phyloP scores from a whole-genome alignment of 345 rosid species.

The Syzygium aqueum region DNA sequence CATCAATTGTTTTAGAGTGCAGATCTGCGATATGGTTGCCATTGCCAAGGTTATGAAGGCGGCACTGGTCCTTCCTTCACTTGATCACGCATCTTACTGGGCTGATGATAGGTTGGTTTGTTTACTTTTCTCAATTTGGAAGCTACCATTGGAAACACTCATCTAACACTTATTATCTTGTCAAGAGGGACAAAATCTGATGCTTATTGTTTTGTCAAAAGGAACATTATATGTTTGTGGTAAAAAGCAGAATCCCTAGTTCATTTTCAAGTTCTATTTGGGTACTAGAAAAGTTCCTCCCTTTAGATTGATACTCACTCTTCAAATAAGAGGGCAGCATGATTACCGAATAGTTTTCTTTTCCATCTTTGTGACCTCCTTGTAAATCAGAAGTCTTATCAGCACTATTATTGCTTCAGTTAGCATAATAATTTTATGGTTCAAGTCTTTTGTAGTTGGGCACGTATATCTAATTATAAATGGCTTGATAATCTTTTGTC shows the following conservation, averaged over 20 bases:
- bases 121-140: neutral
- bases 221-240: neutral
- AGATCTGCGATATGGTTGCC: constrained; percentile 98
- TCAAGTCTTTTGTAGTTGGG: neutral
- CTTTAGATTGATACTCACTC: neutral
- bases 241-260: neutral
- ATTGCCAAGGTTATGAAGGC: constrained; percentile 89
- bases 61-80: constrained; percentile 85
- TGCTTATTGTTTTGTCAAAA: neutral
- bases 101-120: constrained; percentile 69
- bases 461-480: neutral
- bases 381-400: neutral
- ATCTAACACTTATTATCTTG: neutral
- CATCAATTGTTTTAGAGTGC: constrained; percentile 50
- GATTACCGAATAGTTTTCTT: neutral
- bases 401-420: neutral
- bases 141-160: neutral
- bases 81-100: constrained; percentile 91
- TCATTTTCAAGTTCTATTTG: neutral
- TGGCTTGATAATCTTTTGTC: neutral
- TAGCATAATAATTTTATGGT: neutral
- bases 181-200: neutral
- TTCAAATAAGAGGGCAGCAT: neutral
- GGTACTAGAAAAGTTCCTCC: neutral
- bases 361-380: neutral